phyloP scores from a whole-genome alignment of 1,139 yeast species.

The Saccharomyces hybrid region DNA sequence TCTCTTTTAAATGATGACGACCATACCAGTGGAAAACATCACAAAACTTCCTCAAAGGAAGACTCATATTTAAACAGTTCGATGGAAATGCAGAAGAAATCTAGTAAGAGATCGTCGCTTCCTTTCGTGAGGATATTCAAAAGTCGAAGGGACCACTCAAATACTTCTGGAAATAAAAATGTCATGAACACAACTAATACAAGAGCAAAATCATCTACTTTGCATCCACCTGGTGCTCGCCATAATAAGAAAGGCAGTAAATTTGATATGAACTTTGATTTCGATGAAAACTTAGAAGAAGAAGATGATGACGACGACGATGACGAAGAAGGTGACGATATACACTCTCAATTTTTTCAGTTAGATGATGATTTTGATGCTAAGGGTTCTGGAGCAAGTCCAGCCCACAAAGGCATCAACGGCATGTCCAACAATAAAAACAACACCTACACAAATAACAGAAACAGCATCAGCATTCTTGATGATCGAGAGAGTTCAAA shows the following conservation, averaged over 20 bases:
- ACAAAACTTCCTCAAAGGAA: conserved; percentile 2
- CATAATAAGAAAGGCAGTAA: conserved; percentile 9
- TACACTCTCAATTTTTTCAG: conserved; percentile 21
- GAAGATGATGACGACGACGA: conserved; percentile 31
- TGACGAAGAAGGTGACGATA: conserved; percentile 26
- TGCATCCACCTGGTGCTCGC: conserved; percentile 1
- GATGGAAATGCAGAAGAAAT: conserved; percentile 3
- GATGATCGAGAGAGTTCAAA: not conserved
- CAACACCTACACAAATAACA: conserved; percentile 2
- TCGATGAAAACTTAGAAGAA: conserved; percentile 27
- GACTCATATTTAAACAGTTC: conserved; percentile 8
- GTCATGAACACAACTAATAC: not conserved
- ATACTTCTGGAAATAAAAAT: conserved; percentile 2
- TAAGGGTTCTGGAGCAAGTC: conserved; percentile 6
- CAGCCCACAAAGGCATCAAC: conserved; percentile 3
- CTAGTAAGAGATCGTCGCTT: conserved; percentile 11
- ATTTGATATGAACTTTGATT: conserved; percentile 27
- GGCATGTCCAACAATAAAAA: conserved; percentile 1
- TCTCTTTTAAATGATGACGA: not conserved
- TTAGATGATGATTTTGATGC: conserved; percentile 8
- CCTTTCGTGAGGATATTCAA: conserved; percentile 20
- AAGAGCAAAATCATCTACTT: not conserved
- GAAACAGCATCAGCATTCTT: conserved; percentile 2
- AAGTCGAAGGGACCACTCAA: conserved; percentile 10
- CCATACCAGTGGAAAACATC: not conserved